Base-by-base conservation (phyloP, 1,284 basidiomycete species). In the Ustilago vetiveriae region DNA sequence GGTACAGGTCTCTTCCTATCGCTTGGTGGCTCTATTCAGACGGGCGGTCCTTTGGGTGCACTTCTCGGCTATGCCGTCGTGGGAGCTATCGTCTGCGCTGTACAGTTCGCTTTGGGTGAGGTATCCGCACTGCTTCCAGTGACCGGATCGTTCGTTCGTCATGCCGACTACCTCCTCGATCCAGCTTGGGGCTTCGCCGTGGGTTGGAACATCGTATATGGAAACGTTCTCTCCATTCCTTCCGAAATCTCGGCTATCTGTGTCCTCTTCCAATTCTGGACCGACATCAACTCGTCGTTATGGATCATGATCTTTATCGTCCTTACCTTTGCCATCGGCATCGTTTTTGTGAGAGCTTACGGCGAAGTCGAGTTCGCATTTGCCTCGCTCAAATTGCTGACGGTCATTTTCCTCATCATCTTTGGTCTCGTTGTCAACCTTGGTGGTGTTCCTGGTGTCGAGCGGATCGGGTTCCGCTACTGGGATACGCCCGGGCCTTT, bases 141-240 rank as follows among this genome's bases (percentile, higher is more conserved):
- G 57, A 71, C 85, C 46, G 90, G 88, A 57, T 88, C 91, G 3
- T 91, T 92, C 78, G 90, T 94, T 81, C 89, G 87, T 41, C 85
- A 92, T 27, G 90, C 91, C 4, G 88, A 88, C 69, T 88, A 90
- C 47, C 91, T 91, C 77, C 88, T 92, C 23, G 88, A 91, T 76
- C 88, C 89, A 6, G 89, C 91, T 0, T 86, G 92, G 67, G 88
- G 88, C 1, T 72, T 74, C 30, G 60, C 75, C 86, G 33, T 78
- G 86, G 37, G 89, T 87, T 56, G 86, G 91, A 9, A 84, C 91
- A 86, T 90, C 90, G 72, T 68, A 6, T 73, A 66, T 41, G 74
- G 68, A 26, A 66, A 68, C 39, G n/a, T 80, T 8, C 84, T 85
- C 60, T 82, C 90, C 49, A 84, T 92, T 17, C 90, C 91, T 2